Base-by-base conservation (phyloP, 345 rosid species). In the Euclidium syriacum region DNA sequence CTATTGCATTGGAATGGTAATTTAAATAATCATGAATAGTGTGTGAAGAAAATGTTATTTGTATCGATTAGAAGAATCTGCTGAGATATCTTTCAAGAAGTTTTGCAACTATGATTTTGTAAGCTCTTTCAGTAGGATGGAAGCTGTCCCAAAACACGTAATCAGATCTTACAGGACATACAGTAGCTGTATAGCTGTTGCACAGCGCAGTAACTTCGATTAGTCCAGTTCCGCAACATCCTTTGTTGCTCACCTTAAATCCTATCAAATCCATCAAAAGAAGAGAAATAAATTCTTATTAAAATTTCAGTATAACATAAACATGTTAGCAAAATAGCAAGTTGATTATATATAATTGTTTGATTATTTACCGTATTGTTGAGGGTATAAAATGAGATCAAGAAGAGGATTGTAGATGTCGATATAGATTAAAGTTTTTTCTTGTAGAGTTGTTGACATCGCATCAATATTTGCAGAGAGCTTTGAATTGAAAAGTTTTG, bases 161-260 rank as follows among this genome's bases (percentile, higher is more conserved):
- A 25, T 81, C 79, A 0, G 90, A 63, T 38, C 70, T 85, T 61
- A 70, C 67, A 11, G 43, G 23, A 63, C 95, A 84, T 5, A 73
- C 46, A 0, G 7, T 3, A 25, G 72, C 32, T 39, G 65, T 63
- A 0, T 65, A 34, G 6, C 17, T 34, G 49, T 70, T 87, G 42
- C 96, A 85, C 2, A 85, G 25, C 0, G 75, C 5, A 30, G 77
- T 70, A 2, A 79, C 86, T 54, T 91, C 91, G 46, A 88, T 42
- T 0, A 68, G 39, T 41, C 98, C 96, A 0, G 90, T 81, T n/a
- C 88, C 96, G 40, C 91, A 88, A 12, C 96, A 88, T 51, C 98
- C 98, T 71, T 43, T 65, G 0, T 50, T 39, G 0, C 52, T 33
- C 30, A 71, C 85, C 65, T 83, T 76, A 53, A 91, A 87, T 2